Evolutionary conservation across 2,329 filamentous ascomycete species (phyloP), one percentile per base, ranked within the genome.

Genomic region (Stemphylium lycopersici): DNA sequence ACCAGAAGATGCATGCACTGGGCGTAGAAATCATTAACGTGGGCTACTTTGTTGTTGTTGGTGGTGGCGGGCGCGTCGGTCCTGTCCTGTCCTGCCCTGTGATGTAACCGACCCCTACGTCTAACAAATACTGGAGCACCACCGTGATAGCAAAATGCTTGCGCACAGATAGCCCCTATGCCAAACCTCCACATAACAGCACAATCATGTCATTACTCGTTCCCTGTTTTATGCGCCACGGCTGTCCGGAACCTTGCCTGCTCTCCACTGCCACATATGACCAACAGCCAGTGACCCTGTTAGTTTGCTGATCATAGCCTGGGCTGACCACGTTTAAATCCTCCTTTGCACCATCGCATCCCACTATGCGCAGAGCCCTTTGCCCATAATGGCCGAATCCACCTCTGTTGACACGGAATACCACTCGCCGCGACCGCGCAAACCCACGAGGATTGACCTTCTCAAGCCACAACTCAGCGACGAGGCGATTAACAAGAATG

Each of bases 361-460:
- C 55, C 65, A 61, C 47, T 56, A 70, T 72, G 69, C 58, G 44
- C 58, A 54, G 46, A 10, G 13, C 24, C 39, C 41, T 31, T 46
- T 41, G 8, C 41, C 45, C 54, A 68, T 62, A 43, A 75, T 73
- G 72, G 67, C 71, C 32, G 65, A 73, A 52, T 69, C 71, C 44
- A 68, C 68, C 15, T 68, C 71, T 26, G 48, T 70, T 48, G 69
- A 73, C 38, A 47, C 59, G 29, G 64, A 71, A 3, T 61, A 67
- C 40, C 66, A 69, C 40, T 56, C 73, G 33, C 74, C 74, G 32
- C 71, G 73, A 36, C 65, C 74, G 37, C 71, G 75, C 54, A 75
- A 74, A 57, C 70, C 74, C 0, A 69, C 59, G 10, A 65, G 66
- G 22, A 69, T 71, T 43, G 68, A 74, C 53, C 53, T 76, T 40